Evolutionary conservation across 352 stramenopile genomes (phyloP).

Genomic region (Pythium aristosporum): DNA sequence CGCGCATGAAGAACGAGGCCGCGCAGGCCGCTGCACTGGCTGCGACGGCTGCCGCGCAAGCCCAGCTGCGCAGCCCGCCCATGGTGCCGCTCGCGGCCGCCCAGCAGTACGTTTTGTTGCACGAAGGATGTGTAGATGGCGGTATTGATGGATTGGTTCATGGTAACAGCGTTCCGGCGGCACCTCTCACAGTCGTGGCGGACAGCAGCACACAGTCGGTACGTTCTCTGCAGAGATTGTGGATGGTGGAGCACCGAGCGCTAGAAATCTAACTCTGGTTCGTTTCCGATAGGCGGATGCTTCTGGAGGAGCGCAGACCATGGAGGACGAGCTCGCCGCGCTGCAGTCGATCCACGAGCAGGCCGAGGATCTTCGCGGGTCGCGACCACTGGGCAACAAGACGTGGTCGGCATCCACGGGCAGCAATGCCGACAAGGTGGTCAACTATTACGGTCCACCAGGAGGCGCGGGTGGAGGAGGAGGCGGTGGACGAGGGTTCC

Average conservation of each 20-base stretch:
- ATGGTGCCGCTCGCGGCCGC: conserved; percentile 36
- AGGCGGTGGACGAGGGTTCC: conserved; percentile 25
- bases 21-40: conserved; percentile 52
- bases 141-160: not conserved
- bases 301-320: conserved; percentile 61
- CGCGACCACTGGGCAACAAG: conserved; percentile 74
- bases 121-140: not conserved
- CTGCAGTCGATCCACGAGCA: conserved; percentile 84
- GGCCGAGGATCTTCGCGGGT: conserved; percentile 75
- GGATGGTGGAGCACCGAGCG: not conserved
- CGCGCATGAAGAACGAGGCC: conserved; percentile 85
- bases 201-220: conserved; percentile 14
- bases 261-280: not conserved
- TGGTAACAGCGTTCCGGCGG: conserved; percentile 15
- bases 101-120: conserved; percentile 39
- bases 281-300: conserved; percentile 17
- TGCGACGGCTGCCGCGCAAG: conserved; percentile 36
- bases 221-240: not conserved
- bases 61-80: conserved; percentile 27
- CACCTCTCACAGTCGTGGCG: conserved; percentile 25
- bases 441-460: conserved; percentile 69
- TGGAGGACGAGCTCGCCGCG: conserved; percentile 84
- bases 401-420: conserved; percentile 74
- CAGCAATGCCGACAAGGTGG: conserved; percentile 78
- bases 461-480: conserved; percentile 41